Percentiles rank a stretch among this genome's conserved stretches.
phyloP scores from a whole-genome alignment of 306 rosid species.

The Lupinus albus region DNA sequence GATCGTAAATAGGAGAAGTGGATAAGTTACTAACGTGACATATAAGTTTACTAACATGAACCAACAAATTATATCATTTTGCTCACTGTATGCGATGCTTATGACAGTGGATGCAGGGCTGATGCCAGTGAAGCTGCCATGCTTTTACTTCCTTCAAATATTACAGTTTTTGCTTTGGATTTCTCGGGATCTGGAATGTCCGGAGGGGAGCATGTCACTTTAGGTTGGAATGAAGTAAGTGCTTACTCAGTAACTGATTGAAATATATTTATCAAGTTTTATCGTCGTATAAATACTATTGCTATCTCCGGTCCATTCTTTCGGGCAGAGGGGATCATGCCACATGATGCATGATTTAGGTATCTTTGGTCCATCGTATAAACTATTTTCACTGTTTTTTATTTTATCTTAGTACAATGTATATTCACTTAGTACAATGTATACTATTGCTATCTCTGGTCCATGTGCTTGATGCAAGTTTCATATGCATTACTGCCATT shows the following conservation, averaged over 20 bases:
- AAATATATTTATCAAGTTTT: conserved; percentile 22
- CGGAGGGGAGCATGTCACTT: conserved; percentile 93
- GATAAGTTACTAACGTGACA: conserved; percentile 11
- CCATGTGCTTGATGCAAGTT: conserved; percentile 16
- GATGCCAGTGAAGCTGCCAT: conserved; percentile 98
- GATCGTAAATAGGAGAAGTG: not conserved
- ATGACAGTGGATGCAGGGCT: conserved; percentile 90
- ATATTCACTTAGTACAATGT: conserved; percentile 13
- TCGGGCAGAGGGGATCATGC: not conserved
- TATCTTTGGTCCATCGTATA: conserved; percentile 3
- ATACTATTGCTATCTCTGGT: too few species aligned
- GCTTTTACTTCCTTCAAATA: conserved; percentile 88
- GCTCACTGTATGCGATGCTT: conserved; percentile 45
- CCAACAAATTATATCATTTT: conserved; percentile 1
- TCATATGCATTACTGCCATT: conserved; percentile 9
- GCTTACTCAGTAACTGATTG: conserved; percentile 22
- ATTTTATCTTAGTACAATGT: conserved; percentile 8
- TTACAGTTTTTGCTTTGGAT: conserved; percentile 91
- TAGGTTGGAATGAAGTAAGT: conserved; percentile 98
- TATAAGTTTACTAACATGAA: not conserved
- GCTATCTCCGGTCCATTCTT: conserved; percentile 15
- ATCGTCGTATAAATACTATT: not conserved
- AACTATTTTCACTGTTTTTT: not conserved
- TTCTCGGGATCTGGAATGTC: conserved; percentile 97
- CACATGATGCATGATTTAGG: not conserved